Percentiles rank a stretch among this genome's conserved stretches.
phyloP scores from a whole-genome alignment of 352 stramenopile species.

The Globisporangium orthogonon region DNA sequence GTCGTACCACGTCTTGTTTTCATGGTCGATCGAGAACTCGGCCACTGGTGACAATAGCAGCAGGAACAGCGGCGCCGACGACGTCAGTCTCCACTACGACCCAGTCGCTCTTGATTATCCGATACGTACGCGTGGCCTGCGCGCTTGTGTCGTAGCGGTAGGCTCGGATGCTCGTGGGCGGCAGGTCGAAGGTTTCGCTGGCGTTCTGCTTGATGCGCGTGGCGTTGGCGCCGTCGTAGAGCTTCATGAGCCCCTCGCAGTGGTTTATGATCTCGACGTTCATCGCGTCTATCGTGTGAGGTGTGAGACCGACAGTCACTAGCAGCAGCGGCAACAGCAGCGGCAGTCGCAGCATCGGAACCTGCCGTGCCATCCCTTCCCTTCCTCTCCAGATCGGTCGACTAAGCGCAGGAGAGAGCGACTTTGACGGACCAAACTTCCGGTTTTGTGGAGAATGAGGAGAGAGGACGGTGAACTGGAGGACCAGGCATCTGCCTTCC shows the following conservation, averaged over 20 bases:
- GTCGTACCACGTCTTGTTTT: slow-evolving; percentile 33
- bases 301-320: not conserved
- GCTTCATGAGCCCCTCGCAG: slow-evolving; percentile 11
- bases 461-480: no score
- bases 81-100: no score
- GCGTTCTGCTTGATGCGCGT: slow-evolving; percentile 6
- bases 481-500: no score
- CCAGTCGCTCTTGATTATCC: no score
- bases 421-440: no score
- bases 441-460: no score
- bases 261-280: slow-evolving; percentile 12
- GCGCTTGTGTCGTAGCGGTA: slow-evolving; percentile 10
- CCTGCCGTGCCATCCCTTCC: not conserved
- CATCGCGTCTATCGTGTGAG: not conserved
- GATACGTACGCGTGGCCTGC: slow-evolving; percentile 13
- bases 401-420: not conserved
- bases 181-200: slow-evolving; percentile 7
- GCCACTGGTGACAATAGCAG: slow-evolving; percentile 19
- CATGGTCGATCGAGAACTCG: slow-evolving; percentile 26
- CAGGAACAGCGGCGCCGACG: no score
- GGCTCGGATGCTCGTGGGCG: slow-evolving; percentile 3
- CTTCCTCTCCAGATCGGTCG: slow-evolving; percentile 16
- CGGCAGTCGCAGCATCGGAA: not conserved
- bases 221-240: slow-evolving; percentile 11
- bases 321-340: not conserved